Evolutionary conservation across 2,329 filamentous ascomycete species (phyloP).

Genomic region (Aspergillus ruber): DNA sequence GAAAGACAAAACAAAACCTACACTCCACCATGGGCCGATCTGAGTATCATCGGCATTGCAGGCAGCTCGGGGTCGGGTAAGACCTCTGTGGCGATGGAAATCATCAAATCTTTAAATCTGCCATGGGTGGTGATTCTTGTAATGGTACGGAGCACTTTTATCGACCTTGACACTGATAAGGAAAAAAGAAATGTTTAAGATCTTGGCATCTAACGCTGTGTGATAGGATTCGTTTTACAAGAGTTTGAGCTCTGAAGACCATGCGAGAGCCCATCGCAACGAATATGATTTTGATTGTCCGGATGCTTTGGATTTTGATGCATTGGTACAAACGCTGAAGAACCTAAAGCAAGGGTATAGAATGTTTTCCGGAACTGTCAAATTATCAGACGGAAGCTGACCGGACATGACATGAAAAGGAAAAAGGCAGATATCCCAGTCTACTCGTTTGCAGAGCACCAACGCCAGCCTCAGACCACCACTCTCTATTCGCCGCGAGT

Average conservation of each 20-base stretch:
- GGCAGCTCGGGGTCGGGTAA: conserved; percentile 94
- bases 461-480: conserved; percentile 69
- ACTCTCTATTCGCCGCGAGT: conserved; percentile 96
- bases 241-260: conserved; percentile 70
- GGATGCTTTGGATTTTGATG: conserved; percentile 89
- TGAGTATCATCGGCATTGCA: conserved; percentile 93
- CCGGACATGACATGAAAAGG: conserved; percentile 15
- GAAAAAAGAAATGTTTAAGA: background rate
- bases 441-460: conserved; percentile 92
- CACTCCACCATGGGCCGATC: conserved; percentile 89
- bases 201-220: conserved; percentile 12
- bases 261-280: conserved; percentile 73
- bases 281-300: conserved; percentile 96
- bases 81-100: conserved; percentile 86
- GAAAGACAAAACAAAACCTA: conserved; percentile 78
- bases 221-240: conserved; percentile 94
- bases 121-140: conserved; percentile 98
- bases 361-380: background rate
- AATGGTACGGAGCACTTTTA: conserved; percentile 60
- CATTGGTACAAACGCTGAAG: conserved; percentile 68
- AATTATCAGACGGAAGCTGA: background rate
- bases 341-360: conserved; percentile 85
- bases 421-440: conserved; percentile 73
- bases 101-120: conserved; percentile 80
- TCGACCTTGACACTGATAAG: conserved; percentile 8